These are phyloP conservation scores for Nicotiana knightiana DNA, from an alignment of 257 asterid genomes.

Conservation along the genomic window DNA sequence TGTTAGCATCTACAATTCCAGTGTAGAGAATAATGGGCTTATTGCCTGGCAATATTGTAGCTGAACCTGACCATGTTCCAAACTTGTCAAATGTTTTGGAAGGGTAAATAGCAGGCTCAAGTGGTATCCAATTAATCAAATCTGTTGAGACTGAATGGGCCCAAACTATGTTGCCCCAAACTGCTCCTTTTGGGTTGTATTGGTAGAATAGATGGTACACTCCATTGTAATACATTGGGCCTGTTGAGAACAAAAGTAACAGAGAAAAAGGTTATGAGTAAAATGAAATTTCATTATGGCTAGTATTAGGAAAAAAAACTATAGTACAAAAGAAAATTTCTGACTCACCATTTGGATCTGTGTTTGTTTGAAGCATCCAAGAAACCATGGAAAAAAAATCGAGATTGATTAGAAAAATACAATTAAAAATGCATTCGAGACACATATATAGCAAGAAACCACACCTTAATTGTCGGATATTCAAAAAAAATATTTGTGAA, in stretches of 20 bases:
- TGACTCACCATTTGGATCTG: constrained; percentile 41
- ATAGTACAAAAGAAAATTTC: neutral
- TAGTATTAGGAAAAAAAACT: neutral
- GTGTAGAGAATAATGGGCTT: constrained; percentile 69
- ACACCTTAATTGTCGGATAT: neutral
- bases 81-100: constrained; percentile 52
- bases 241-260: constrained; percentile 14
- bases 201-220: constrained; percentile 70
- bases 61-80: constrained; percentile 92
- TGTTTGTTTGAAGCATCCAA: neutral
- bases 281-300: neutral
- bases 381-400: constrained; percentile 5
- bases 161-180: constrained; percentile 82
- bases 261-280: neutral
- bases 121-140: constrained; percentile 49
- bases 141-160: constrained; percentile 72
- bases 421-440: neutral
- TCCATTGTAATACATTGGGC: constrained; percentile 73
- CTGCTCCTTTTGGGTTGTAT: constrained; percentile 66
- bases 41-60: constrained; percentile 59
- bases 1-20: constrained; percentile 43
- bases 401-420: neutral
- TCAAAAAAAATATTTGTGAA: neutral
- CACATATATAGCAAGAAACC: neutral
- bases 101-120: constrained; percentile 47